These are phyloP conservation scores for Colletotrichum musicola DNA, from an alignment of 2,329 filamentous ascomycete genomes.

Conservation along the genomic window DNA sequence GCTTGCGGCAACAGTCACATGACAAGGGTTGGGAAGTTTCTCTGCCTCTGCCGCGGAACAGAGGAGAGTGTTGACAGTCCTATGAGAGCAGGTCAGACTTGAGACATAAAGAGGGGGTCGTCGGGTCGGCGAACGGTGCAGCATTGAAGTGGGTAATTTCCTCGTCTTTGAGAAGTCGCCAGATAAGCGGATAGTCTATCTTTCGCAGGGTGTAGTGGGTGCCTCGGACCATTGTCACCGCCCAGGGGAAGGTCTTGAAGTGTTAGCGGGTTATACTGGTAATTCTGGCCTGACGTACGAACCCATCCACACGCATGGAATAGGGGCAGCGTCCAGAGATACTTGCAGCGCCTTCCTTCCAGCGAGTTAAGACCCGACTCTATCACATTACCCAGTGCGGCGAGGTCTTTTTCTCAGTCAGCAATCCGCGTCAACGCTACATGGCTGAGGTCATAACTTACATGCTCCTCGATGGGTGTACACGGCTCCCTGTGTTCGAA, in stretches of 20 bases:
- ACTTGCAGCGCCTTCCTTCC: constrained; percentile 75
- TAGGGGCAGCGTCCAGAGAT: constrained; percentile 95
- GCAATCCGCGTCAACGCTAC: not conserved
- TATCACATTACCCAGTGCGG: constrained; percentile 84
- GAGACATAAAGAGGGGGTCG: not conserved
- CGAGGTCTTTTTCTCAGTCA: constrained; percentile 66
- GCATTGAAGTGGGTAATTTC: constrained; percentile 95
- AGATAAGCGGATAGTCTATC: constrained; percentile 94
- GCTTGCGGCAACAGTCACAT: constrained; percentile 92
- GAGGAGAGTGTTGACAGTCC: constrained; percentile 92
- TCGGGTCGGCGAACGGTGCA: constrained; percentile 67
- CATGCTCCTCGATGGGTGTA: constrained; percentile 89
- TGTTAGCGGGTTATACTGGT: not conserved
- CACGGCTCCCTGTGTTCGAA: constrained; percentile 81
- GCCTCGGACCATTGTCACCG: constrained; percentile 92
- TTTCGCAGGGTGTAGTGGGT: constrained; percentile 83
- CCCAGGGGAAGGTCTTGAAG: constrained; percentile 77
- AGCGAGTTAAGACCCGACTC: constrained; percentile 86
- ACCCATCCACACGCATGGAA: constrained; percentile 79
- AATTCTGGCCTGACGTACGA: not conserved
- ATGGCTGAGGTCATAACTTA: not conserved
- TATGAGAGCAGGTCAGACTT: not conserved
- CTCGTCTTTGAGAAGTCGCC: constrained; percentile 88
- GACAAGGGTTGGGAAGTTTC: constrained; percentile 72
- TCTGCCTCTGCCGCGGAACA: constrained; percentile 84